Evolutionary conservation across 75 land plant species (phyloP).

Genomic region (Pseudotsuga menziesii): DNA sequence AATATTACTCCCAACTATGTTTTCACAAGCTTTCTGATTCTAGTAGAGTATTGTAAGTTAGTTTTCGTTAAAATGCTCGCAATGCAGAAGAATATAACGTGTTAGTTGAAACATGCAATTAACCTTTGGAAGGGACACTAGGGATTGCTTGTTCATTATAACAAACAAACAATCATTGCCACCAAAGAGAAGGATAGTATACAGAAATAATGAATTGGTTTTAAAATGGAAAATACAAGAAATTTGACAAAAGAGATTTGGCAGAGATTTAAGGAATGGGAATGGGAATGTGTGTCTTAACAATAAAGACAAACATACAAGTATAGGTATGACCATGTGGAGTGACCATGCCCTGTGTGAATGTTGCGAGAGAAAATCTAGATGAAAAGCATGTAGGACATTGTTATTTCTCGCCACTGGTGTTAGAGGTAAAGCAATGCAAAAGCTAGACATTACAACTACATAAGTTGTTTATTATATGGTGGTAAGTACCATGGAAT

Average conservation of each 20-base stretch:
- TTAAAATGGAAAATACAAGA: too few species aligned
- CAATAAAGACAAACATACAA: conserved; percentile 17
- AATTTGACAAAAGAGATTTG: too few species aligned
- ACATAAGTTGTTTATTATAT: conserved; percentile 95
- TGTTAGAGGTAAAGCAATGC: conserved; percentile 94
- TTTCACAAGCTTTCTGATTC: conserved; percentile 19
- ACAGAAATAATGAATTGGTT: too few species aligned
- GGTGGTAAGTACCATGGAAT: conserved; percentile 95
- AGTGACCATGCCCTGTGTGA: conserved; percentile 90
- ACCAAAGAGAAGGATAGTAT: too few species aligned
- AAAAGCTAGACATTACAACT: conserved; percentile 79
- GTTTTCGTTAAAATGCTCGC: background rate
- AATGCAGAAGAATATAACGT: too few species aligned
- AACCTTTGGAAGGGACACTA: too few species aligned
- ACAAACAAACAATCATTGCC: too few species aligned
- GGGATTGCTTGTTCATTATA: too few species aligned
- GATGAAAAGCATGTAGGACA: conserved; percentile 74
- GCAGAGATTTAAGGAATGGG: background rate
- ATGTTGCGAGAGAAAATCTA: conserved; percentile 64
- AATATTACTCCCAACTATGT: conserved; percentile 30
- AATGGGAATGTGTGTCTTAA: background rate
- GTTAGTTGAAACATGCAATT: too few species aligned
- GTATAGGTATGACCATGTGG: conserved; percentile 97
- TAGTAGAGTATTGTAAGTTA: conserved; percentile 26
- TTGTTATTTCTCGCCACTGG: conserved; percentile 97